These are phyloP conservation scores for Talaromyces adpressus DNA, from an alignment of 495 filamentous ascomycete species.

Conservation along the genomic window DNA sequence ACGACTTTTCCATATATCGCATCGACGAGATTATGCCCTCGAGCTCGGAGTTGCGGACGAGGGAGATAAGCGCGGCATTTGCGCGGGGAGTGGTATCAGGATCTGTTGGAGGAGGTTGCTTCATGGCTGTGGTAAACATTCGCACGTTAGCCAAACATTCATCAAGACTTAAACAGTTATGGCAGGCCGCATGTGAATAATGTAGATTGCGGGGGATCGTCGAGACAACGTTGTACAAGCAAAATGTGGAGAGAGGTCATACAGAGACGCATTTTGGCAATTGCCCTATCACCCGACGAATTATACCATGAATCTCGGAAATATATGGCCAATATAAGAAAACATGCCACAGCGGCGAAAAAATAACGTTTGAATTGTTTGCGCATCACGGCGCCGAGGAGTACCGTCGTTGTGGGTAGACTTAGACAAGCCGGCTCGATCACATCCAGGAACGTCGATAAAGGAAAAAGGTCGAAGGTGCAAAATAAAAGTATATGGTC, in stretches of 20 bases:
- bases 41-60: conserved; percentile 89
- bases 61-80: conserved; percentile 82
- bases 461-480: not conserved
- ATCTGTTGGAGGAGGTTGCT: conserved; percentile 42
- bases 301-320: conserved; percentile 4
- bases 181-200: not conserved
- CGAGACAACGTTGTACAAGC: not conserved
- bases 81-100: conserved; percentile 70
- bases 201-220: not conserved
- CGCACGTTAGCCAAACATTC: not conserved
- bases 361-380: conserved; percentile 3
- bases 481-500: not conserved
- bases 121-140: not conserved
- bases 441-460: not conserved
- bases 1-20: conserved; percentile 85
- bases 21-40: conserved; percentile 79
- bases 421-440: not conserved
- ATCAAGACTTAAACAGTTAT: not conserved
- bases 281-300: conserved; percentile 5
- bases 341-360: not conserved
- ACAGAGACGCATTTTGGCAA: conserved; percentile 6
- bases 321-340: not conserved
- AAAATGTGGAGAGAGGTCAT: conserved; percentile 4
- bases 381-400: not conserved
- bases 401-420: not conserved